Evolutionary conservation across 2,329 filamentous ascomycete genomes (phyloP), one percentile per base, ranked within the genome.

Genomic region (Didymella keratinophila): DNA sequence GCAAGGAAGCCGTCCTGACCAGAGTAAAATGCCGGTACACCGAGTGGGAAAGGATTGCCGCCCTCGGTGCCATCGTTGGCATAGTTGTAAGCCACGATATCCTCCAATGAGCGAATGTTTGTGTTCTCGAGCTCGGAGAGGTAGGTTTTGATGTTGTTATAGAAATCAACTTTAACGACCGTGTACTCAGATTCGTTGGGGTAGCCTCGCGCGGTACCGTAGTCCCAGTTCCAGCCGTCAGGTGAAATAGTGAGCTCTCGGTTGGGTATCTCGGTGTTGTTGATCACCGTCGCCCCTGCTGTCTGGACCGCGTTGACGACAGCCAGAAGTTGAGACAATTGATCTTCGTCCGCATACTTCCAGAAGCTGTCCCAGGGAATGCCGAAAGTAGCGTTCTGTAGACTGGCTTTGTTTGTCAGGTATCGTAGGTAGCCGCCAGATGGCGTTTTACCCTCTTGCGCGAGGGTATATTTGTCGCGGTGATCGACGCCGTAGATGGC

Each of bases 141-240:
- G 64, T 91, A 92, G 0, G 78, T 73, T 53, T 83, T 81, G 72
- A 91, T 84, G 73, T 89, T 84, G 75, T 88, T 85, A 66, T 89
- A 89, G 67, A 89, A 89, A 71, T 90, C 87, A 0, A 88, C 86
- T 73, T 91, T 91, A 63, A 92, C 81, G 47, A 89, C 86, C 0
- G 87, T 90, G 75, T 88, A 92, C 72, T 92, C 89, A 14, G 87
- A 91, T 75, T 91, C 86, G 60, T 92, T 91, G n/a, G 86, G 78
- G 66, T 79, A 86, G 2, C 87, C 87, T 4, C 87, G 83, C 1
- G 79, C 82, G 6, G 78, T 81, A 14, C 89, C 88, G 62, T 86
- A 89, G 67, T 90, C 88, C 83, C 90, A 93, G 73, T 92, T 81
- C 89, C 89, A 93, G n/a, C 88, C 87, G 47, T 84, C 73, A 0